Evolutionary conservation across 805 yeast genomes (phyloP), one percentile per base, ranked within the genome.

Genomic region (Nakazawaea populi): DNA sequence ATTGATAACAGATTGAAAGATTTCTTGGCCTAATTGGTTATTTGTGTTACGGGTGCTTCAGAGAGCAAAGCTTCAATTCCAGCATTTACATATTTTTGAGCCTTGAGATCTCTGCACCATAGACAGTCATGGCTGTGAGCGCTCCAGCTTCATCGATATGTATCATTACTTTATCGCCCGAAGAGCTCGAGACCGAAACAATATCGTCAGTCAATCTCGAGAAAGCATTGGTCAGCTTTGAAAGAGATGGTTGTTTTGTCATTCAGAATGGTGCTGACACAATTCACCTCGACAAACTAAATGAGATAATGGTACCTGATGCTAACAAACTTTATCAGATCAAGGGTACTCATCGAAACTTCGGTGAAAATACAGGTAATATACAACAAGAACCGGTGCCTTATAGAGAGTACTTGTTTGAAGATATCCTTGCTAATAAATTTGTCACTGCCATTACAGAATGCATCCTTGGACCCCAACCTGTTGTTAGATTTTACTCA

Each of bases 321-420:
- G 35, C 42, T 6, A 7, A 35, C 8, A 41, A 42, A 29, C 36
- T 47, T 18, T 47, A 27, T 32, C 49, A 40, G 49, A 29, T 35
- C 3, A 14, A 12, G 7, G 44, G 27, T 4, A 42, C 50, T 24
- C 50, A 47, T 35, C 41, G 46, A 18, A 47, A 47, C 24, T 47
- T 47, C 27, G 50, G 50, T 29, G 32, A 24, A 4, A 31, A 35
- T 9, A 47, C 50, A 3, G 50, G 50, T 4, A 47, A 47, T 32
- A 47, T 47, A 4, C 50, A 47, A 42, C 50, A 47, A 36, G 50
- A 47, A n/a, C 50, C 50, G 8, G 46, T 47, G 5, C 50, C 50
- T 2, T 47, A 32, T 14, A 18, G 29, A 8, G 50, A 47, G 11
- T 47, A 28, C 31, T 18, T 47, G 9, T 47, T 42, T 29, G 50